These are phyloP conservation scores for Pseudogymnoascus sp. DNA, from an alignment of 2,329 filamentous ascomycete genomes.

Conservation along the genomic window DNA sequence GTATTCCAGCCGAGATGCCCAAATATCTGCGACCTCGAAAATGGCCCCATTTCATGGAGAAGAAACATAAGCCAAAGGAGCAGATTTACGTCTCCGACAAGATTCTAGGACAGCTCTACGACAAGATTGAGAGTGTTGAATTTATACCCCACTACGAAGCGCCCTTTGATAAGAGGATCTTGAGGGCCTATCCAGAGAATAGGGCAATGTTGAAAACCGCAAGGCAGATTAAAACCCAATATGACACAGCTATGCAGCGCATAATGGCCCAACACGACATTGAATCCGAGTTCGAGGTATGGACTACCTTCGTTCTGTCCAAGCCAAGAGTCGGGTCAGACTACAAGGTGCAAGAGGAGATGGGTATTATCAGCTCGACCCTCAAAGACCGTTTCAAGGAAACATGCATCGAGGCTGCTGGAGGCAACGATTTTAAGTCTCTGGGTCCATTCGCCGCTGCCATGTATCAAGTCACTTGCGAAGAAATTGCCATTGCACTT, in stretches of 20 bases:
- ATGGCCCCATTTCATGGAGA: constrained; percentile 89
- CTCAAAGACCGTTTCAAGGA: constrained; percentile 64
- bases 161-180: constrained; percentile 68
- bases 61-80: constrained; percentile 38
- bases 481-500: constrained; percentile 57
- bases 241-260: constrained; percentile 68
- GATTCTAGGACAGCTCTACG: constrained; percentile 75
- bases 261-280: constrained; percentile 83
- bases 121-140: constrained; percentile 58
- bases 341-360: constrained; percentile 81
- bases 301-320: constrained; percentile 73
- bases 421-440: constrained; percentile 47
- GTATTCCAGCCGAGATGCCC: constrained; percentile 63
- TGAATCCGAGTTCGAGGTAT: constrained; percentile 83
- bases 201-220: constrained; percentile 50
- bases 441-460: constrained; percentile 71
- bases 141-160: constrained; percentile 67
- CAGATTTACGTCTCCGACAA: constrained; percentile 58
- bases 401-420: constrained; percentile 57
- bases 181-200: constrained; percentile 52
- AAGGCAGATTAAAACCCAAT: constrained; percentile 61
- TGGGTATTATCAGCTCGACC: constrained; percentile 58
- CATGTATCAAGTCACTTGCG: constrained; percentile 77
- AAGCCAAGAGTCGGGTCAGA: constrained; percentile 65
- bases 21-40: constrained; percentile 47